Evolutionary conservation across 805 yeast species (phyloP).

Genomic region (Brettanomyces naardenensis): DNA sequence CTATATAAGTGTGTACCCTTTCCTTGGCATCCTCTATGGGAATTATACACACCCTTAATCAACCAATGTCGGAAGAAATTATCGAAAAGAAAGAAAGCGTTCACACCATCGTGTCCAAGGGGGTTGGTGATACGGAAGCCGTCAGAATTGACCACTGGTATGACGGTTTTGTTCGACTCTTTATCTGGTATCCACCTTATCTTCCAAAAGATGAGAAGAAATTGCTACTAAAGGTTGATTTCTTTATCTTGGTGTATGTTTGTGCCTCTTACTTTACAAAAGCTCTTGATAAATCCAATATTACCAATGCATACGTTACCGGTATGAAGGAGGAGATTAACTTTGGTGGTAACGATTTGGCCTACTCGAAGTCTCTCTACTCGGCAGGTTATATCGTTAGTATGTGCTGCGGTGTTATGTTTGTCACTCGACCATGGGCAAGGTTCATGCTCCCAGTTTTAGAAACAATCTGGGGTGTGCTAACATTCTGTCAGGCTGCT

Average conservation of each 20-base stretch:
- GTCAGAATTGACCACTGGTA: constrained; percentile 38
- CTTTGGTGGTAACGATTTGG: constrained; percentile 56
- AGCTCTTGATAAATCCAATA: constrained; percentile 28
- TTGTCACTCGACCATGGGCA: constrained; percentile 26
- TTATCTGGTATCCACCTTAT: constrained; percentile 33
- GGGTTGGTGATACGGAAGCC: constrained; percentile 25
- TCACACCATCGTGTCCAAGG: background rate
- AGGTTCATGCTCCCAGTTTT: constrained; percentile 38
- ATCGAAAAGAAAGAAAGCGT: background rate
- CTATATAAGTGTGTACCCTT: background rate
- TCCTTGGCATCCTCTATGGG: background rate
- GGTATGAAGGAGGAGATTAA: constrained; percentile 52
- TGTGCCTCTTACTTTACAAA: constrained; percentile 64
- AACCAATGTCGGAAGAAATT: constrained; percentile 1
- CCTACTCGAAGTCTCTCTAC: constrained; percentile 50
- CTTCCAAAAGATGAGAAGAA: constrained; percentile 33
- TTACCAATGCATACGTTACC: constrained; percentile 59
- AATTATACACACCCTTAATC: background rate
- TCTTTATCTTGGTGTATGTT: constrained; percentile 46
- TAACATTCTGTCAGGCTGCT: constrained; percentile 49
- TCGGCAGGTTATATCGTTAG: constrained; percentile 36
- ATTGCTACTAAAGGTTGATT: constrained; percentile 45
- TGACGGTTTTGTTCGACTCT: constrained; percentile 46
- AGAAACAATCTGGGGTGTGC: constrained; percentile 63
- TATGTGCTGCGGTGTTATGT: constrained; percentile 31